Conservation (phyloP, 2,329 filamentous ascomycete species). For the Claviceps pazoutovae region DNA sequence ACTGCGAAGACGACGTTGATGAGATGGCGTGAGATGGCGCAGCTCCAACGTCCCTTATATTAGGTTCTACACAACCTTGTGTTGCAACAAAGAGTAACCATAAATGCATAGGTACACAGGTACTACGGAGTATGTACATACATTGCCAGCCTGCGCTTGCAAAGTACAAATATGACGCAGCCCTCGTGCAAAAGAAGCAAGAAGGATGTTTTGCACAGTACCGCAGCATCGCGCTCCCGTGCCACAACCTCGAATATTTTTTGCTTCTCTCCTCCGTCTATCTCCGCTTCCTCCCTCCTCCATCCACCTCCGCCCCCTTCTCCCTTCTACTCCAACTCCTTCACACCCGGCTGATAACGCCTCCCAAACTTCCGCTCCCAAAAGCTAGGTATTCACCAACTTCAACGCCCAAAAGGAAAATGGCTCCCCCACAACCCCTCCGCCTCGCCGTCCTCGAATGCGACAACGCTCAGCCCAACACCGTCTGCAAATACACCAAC, state of each 20-base stretch:
- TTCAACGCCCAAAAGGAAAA: not conserved
- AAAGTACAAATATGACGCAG: no score
- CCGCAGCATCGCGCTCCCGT: not conserved
- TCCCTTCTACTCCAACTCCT: not conserved
- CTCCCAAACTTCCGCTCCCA: not conserved
- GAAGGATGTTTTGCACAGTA: not conserved
- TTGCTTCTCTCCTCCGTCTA: no score
- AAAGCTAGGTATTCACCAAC: not conserved
- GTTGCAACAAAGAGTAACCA: no score
- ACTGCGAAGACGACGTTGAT: no score
- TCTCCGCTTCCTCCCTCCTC: not conserved
- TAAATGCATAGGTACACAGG: no score
- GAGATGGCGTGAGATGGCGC: no score
- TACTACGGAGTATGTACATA: no score
- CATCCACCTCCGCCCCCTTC: not conserved
- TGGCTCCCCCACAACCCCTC: slow-evolving; percentile 43
- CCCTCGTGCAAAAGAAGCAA: no score
- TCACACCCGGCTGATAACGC: not conserved
- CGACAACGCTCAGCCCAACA: slow-evolving; percentile 58
- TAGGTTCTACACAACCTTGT: no score
- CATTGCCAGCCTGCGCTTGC: no score
- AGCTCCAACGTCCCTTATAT: no score
- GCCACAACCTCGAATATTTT: not conserved
- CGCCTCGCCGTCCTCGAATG: slow-evolving; percentile 81
- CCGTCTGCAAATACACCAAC: slow-evolving; percentile 49